Base-by-base conservation (phyloP, 495 filamentous ascomycete genomes). In the Bombardia bombarda region DNA sequence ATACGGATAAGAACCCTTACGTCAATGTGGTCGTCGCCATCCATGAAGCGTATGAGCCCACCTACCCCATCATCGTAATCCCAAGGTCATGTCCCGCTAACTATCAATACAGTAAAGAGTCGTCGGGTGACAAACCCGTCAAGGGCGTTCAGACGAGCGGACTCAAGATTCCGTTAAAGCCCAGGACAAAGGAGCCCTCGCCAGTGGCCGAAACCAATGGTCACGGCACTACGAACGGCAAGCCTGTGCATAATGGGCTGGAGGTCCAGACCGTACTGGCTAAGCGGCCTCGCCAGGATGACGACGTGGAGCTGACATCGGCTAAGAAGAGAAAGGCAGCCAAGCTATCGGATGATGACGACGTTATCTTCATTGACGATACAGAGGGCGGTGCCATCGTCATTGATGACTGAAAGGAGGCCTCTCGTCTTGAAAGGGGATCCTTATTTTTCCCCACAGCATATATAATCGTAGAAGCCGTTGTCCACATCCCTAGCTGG, bases 11-110 rank as follows among this genome's bases (percentile, higher is more conserved):
- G n/a, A 70, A 84, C 32, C 75, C 86, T 2, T 80, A 84, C 21
- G 83, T 95, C 45, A 87, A 95, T 44, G 72, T 97, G 1, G 79
- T 90, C n/a, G 63, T 95, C 10, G 73, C 66, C 44, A 67, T 78
- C 23, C 67, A 71, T 50, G 70, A 70, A 57, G 55, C 66, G 72
- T 74, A 72, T 16, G 13, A 3, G 32, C 13, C 44, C n/a, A 12
- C 18, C 16, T 31, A 9, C 21, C 32, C 13, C 25, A 22, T 32
- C 23, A 18, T 40, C 35, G 20, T 24, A 26, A 31, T 26, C 40
- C 41, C 51, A 20, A 16, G 25, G 12, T 12, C 25, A 28, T 28
- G 9, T 14, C 7, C 22, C 7, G n/a, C 22, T 31, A 14, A 40
- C 32, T 36, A 7, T 25, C 30, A 13, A 6, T 3, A 24, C 33